Evolutionary conservation across 192 early-diverging fungal species (phyloP), one percentile per base, ranked within the genome.

Genomic region (Coemansia aciculifera): DNA sequence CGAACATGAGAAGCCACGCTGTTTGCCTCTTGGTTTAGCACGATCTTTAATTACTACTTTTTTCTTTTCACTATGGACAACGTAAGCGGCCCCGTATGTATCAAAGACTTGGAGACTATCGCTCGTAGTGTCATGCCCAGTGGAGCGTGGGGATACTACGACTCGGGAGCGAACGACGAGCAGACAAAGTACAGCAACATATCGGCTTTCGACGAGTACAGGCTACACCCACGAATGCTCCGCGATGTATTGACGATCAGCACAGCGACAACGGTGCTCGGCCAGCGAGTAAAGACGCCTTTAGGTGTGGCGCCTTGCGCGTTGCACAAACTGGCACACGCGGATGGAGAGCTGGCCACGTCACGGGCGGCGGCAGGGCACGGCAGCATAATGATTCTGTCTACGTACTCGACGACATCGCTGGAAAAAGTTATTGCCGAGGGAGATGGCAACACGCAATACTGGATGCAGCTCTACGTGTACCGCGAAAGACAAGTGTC

Each of bases 381-480:
- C 44, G 81, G 81, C 48, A 75, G 83, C 36, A 67, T 83, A 49
- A 86, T 86, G 86, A 84, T 82, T 2, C 71, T 90, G 39, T 87
- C 88, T 10, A 90, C 89, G 1, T 90, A 86, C 70, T 86, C 87
- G 66, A 88, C 86, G 11, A 85, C 83, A 0, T 72, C 83, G 8
- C 57, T 90, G 68, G 92, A 94, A 73, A 83, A 92, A 69, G 85
- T 92, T 15, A 72, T 89, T 43, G 75, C 73, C 23, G 72, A 85
- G 52, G 75, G 73, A 7, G 62, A 75, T 64, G 66, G 64, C 2
- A 63, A 80, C 72, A 54, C 77, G 32, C 77, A 86, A 72, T 84
- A 82, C 70, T 90, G 87, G 90, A 87, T 93, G 73, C 94, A 96
- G 65, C 86, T 96, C 19, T 96, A 96, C 68, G 91, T 94, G 11